Conservation (phyloP, 768 basidiomycete genomes). For the Boletus reticuloceps region DNA sequence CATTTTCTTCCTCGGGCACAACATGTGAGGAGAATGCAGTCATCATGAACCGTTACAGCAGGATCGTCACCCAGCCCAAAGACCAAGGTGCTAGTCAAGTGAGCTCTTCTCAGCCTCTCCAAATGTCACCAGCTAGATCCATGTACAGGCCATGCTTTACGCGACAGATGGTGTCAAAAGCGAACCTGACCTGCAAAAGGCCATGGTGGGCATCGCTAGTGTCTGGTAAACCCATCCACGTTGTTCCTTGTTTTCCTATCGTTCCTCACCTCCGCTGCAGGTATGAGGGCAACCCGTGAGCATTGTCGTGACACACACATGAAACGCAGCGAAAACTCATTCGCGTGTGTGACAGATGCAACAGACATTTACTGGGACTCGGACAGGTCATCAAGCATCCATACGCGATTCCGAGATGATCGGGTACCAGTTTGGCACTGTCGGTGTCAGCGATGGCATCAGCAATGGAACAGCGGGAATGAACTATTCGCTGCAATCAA, state of each 20-base stretch:
- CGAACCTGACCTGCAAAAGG: slow-evolving; percentile 87
- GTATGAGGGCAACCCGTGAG: slow-evolving; percentile 99
- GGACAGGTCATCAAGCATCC: slow-evolving; percentile 88
- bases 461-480: slow-evolving; percentile 96
- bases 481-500: slow-evolving; percentile 94
- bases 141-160: slow-evolving; percentile 88
- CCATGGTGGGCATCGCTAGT: slow-evolving; percentile 96
- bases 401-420: slow-evolving; percentile 68
- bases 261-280: slow-evolving; percentile 41
- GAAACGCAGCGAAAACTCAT: neutral
- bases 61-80: slow-evolving; percentile 85
- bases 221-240: slow-evolving; percentile 73
- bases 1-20: slow-evolving; percentile 37
- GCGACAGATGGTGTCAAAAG: slow-evolving; percentile 89
- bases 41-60: slow-evolving; percentile 72
- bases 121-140: neutral
- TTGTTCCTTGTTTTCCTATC: neutral
- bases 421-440: slow-evolving; percentile 97
- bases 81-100: slow-evolving; percentile 95
- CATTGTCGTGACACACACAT: slow-evolving; percentile 5
- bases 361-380: slow-evolving; percentile 86
- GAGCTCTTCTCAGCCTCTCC: slow-evolving; percentile 4
- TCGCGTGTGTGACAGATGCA: slow-evolving; percentile 62
- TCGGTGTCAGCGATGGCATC: slow-evolving; percentile 97
- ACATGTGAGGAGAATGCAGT: slow-evolving; percentile 41